Conservation (phyloP, 2,329 filamentous ascomycete genomes). For the Rhynchosporium graminicola region DNA sequence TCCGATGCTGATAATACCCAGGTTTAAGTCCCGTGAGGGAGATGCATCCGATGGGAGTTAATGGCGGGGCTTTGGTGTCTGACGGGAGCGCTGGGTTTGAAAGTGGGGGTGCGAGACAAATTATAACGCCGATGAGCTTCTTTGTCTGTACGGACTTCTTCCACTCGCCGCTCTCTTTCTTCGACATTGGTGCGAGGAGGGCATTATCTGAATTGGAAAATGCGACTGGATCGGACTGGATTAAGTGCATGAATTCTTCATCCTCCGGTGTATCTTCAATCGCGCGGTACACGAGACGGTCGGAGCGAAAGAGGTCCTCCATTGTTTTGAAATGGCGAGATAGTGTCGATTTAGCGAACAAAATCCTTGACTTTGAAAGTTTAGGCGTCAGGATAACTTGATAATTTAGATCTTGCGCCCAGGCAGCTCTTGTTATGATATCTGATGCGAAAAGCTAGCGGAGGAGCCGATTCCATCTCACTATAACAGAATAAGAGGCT, state of each 20-base stretch:
- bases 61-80: background rate
- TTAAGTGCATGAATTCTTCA: constrained; percentile 38
- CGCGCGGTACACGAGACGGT: constrained; percentile 44
- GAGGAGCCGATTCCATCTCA: background rate
- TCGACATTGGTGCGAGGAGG: constrained; percentile 1
- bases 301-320: constrained; percentile 40
- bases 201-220: constrained; percentile 26
- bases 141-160: constrained; percentile 28
- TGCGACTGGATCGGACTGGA: constrained; percentile 39
- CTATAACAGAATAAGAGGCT: background rate
- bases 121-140: constrained; percentile 42
- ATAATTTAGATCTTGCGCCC: background rate
- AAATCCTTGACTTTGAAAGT: background rate
- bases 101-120: constrained; percentile 40
- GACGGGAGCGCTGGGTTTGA: background rate
- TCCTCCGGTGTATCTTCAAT: constrained; percentile 41
- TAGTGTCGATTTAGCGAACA: background rate
- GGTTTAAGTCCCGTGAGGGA: background rate
- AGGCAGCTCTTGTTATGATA: background rate
- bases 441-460: background rate
- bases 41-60: constrained; percentile 10
- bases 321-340: background rate
- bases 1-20: constrained; percentile 44
- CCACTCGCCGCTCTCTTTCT: background rate
- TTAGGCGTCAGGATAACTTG: background rate